These are phyloP conservation scores for Amanita molliuscula DNA, from an alignment of 768 basidiomycete species.

Conservation along the genomic window DNA sequence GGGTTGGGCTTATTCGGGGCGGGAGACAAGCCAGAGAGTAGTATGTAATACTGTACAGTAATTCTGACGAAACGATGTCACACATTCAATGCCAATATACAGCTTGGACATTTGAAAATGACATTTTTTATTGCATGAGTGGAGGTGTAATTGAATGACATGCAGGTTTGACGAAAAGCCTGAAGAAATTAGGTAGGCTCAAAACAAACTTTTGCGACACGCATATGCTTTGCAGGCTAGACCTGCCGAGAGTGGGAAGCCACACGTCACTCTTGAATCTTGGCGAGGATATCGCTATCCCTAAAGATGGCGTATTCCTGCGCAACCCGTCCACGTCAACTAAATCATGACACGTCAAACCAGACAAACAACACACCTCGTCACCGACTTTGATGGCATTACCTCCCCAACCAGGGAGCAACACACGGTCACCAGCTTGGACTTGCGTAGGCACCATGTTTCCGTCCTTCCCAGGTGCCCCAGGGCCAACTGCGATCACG, in stretches of 20 bases:
- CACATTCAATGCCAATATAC: no score
- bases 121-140: background rate
- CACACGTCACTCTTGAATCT: conserved; percentile 73
- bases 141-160: background rate
- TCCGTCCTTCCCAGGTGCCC: conserved; percentile 86
- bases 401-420: conserved; percentile 95
- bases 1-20: no score
- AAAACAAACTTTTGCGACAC: background rate
- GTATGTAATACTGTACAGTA: no score
- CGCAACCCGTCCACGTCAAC: background rate
- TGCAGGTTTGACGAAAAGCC: background rate
- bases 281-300: conserved; percentile 91
- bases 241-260: no score
- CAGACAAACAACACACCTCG: conserved; percentile 49
- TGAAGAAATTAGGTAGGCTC: background rate
- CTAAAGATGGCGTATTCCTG: conserved; percentile 95
- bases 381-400: conserved; percentile 94
- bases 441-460: conserved; percentile 63
- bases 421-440: conserved; percentile 83
- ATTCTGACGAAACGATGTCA: no score
- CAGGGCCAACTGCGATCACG: conserved; percentile 92
- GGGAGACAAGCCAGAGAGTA: no score
- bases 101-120: no score
- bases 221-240: background rate
- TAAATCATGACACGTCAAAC: background rate